Percentiles rank a stretch among this genome's conserved stretches.
Evolutionary conservation across 306 rosid genomes (phyloP).

Genomic region (Sindora glabra): DNA sequence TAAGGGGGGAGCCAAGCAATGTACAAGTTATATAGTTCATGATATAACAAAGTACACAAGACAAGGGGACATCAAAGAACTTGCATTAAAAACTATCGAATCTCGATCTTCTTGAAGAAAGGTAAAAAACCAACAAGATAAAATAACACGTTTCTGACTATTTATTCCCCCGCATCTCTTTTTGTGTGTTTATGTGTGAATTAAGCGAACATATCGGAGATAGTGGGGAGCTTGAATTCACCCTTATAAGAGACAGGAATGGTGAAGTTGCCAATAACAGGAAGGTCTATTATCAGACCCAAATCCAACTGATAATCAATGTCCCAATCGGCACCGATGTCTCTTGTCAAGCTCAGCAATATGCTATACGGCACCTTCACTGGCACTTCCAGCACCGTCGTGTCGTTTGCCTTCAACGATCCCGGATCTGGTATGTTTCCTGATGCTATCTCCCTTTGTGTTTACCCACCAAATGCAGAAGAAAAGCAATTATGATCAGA

Average conservation of each 20-base stretch:
- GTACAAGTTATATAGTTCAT: too few relatives aligned
- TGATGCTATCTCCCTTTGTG: slow-evolving; percentile 51
- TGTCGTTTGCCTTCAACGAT: slow-evolving; percentile 44
- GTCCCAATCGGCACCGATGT: slow-evolving; percentile 77
- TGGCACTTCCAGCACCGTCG: slow-evolving; percentile 49
- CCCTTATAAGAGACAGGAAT: slow-evolving; percentile 75
- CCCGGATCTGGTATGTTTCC: slow-evolving; percentile 86
- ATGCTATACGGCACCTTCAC: slow-evolving; percentile 60
- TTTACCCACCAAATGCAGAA: not conserved
- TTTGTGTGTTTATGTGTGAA: too few relatives aligned
- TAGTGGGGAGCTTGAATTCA: slow-evolving; percentile 74
- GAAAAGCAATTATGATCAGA: not conserved
- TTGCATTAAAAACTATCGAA: too few relatives aligned
- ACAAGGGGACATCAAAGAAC: too few relatives aligned
- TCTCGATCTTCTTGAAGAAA: too few relatives aligned
- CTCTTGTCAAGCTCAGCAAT: slow-evolving; percentile 51
- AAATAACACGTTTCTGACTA: too few relatives aligned
- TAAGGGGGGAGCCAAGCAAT: too few relatives aligned
- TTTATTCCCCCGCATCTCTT: too few relatives aligned
- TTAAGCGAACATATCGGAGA: slow-evolving; percentile 37
- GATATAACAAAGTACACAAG: too few relatives aligned
- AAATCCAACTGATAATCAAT: slow-evolving; percentile 62
- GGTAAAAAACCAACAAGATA: too few relatives aligned
- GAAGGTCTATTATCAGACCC: slow-evolving; percentile 59
- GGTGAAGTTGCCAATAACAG: slow-evolving; percentile 65